Evolutionary conservation across 345 rosid genomes (phyloP), one percentile per base, ranked within the genome.

Genomic region (Salix brachista): DNA sequence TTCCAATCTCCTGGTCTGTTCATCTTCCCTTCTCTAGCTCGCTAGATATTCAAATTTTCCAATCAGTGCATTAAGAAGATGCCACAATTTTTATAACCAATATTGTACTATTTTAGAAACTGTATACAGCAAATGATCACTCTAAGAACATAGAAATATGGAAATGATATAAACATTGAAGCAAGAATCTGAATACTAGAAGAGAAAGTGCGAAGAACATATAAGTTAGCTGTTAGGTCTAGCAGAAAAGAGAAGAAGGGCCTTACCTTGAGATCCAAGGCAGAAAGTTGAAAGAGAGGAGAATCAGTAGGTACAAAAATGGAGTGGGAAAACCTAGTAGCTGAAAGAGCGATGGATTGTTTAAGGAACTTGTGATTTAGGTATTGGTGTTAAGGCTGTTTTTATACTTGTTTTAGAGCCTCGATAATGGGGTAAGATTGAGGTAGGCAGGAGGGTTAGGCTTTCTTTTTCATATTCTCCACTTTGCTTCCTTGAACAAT

Each of bases 1-100:
- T 89, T 91, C 98, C 98, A 93, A 79, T 91, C 97, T 50, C 98
- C 97, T 16, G 96, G 93, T 75, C 98, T 86, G 85, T 74, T 93
- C 96, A 91, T 89, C 74, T 81, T 86, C 80, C 48, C 34, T 36
- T 28, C 39, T 36, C 41, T 30, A 3, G 18, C 52, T 46, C 4
- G 52, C 18, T n/a, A n/a, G n/a, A 19, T 6, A 6, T 52, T 8
- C 11, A 52, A 19, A 52, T 0, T 21, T 18, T n/a, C 21, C 23
- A 2, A 8, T 52, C 21, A 52, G 23, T 52, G 62, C 28, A n/a
- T n/a, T 23, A 58, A 58, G 11, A 23, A 54, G 62, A 58, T 52
- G 23, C 58, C 19, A 19, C 3, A 1, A 19, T n/a, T 58, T 58
- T 58, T 9, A 58, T 58, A 58, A n/a, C 4, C 62, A 58, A 1